Evolutionary conservation across 306 rosid species (phyloP), one percentile per base, ranked within the genome.

Genomic region (Castanospermum australe): DNA sequence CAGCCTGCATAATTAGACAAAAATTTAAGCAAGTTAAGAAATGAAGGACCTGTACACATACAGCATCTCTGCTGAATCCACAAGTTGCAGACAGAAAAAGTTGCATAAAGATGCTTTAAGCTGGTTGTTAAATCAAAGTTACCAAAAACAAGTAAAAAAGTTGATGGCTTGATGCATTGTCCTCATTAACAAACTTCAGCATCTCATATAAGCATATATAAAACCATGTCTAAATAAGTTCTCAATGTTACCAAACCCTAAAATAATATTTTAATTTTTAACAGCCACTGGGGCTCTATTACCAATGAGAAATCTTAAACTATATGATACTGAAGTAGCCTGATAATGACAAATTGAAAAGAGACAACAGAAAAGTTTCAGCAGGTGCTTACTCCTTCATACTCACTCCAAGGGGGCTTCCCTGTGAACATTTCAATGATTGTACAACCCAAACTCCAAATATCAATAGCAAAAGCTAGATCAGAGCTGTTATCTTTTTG

Each of bases 371-470:
- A 61, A 3, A 57, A 45, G 4, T 62, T 45, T 71, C 48, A 47
- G 52, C 63, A 52, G 76, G 75, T 42, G 38, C 95, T 85, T 84
- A 94, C 98, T 84, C 97, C 96, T 87, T 94, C 98, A 38, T 83
- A 90, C 22, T 94, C 93, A 4, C 94, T 89, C 97, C 97, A 94
- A 20, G 98, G 98, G 77, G 98, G 96, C 77, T 88, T 94, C 69
- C 97, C 94, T 0, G 97, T 94, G 84, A 88, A 66, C 98, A 94
- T 94, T 86, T 94, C 98, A 68, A 94, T 90, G 44, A 94, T 90
- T 25, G 98, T 90, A 82, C 96, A 90, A 70, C 98, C 98, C 82
- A 94, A 84, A 74, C 98, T 94, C 97, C 98, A 94, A 73, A 94
- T 87, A 82, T 94, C 98, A 21, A 86, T 84, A 62, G 96, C 98